These are phyloP conservation scores for Ricinus communis DNA, from an alignment of 345 rosid genomes.

Conservation along the genomic window DNA sequence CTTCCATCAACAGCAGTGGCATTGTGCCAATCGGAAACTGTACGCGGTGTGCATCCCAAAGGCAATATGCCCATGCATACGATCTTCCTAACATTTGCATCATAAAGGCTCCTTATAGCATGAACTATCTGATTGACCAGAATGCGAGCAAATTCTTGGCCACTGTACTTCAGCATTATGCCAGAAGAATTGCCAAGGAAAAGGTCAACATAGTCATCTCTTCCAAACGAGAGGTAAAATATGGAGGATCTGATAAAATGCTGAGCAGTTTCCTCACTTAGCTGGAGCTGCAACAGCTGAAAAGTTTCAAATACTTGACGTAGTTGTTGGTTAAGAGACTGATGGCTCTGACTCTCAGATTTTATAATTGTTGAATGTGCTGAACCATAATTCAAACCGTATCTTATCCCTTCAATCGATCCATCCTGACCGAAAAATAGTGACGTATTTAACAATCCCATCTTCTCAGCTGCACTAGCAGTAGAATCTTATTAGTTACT, in stretches of 20 bases:
- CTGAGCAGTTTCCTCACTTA: constrained; percentile 29
- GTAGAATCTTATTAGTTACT: neutral
- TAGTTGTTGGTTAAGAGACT: constrained; percentile 62
- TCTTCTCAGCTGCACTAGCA: constrained; percentile 47
- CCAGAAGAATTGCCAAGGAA: constrained; percentile 50
- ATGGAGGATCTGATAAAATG: constrained; percentile 44
- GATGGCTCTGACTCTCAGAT: constrained; percentile 37
- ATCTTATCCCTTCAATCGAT: constrained; percentile 37
- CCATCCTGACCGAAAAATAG: constrained; percentile 57
- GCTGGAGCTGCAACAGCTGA: constrained; percentile 53
- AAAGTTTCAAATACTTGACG: constrained; percentile 62
- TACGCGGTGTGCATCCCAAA: constrained; percentile 58
- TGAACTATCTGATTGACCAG: constrained; percentile 51
- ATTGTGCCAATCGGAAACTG: constrained; percentile 40
- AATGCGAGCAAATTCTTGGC: constrained; percentile 46
- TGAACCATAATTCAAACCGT: constrained; percentile 58
- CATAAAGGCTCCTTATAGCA: constrained; percentile 46
- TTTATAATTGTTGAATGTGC: constrained; percentile 57
- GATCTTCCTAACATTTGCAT: constrained; percentile 47
- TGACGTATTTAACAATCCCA: constrained; percentile 37
- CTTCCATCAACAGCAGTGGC: constrained; percentile 14
- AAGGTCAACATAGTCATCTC: constrained; percentile 55
- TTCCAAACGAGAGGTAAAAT: constrained; percentile 68
- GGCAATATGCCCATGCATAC: constrained; percentile 55
- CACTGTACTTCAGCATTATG: constrained; percentile 38